Evolutionary conservation across 768 basidiomycete species (phyloP).

Genomic region (Hygrocybe punicea): DNA sequence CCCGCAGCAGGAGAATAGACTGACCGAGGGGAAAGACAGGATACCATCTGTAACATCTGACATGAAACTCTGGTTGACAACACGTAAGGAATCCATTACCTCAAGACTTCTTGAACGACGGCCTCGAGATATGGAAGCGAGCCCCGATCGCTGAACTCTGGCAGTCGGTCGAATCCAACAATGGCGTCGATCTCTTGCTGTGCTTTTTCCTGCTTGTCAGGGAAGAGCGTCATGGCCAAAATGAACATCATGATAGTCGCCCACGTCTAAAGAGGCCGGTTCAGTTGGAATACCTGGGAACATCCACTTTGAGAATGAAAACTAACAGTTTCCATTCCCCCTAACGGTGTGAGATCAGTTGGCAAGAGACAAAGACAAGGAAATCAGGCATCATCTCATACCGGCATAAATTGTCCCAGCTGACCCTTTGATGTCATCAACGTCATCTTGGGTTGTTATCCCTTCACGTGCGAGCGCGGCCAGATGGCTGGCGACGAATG

Average conservation of each 20-base stretch:
- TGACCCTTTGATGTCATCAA: too few species aligned
- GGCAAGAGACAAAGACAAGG: background rate
- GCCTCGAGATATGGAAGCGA: background rate
- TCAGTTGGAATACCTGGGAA: background rate
- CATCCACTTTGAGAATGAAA: background rate
- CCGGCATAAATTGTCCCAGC: background rate
- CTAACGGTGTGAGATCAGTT: background rate
- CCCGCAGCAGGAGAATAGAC: background rate
- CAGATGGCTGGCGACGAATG: constrained; percentile 5
- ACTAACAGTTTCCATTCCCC: background rate
- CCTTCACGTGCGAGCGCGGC: background rate
- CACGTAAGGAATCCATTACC: background rate
- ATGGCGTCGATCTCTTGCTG: background rate
- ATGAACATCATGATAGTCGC: background rate
- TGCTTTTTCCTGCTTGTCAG: background rate
- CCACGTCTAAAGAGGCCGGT: background rate
- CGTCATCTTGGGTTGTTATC: too few species aligned
- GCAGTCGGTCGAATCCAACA: background rate
- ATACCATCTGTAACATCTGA: background rate
- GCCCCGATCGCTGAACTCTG: background rate
- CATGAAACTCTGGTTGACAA: background rate
- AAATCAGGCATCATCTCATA: background rate
- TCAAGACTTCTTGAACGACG: background rate
- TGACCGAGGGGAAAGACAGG: background rate
- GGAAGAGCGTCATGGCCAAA: background rate